Conservation (phyloP, 768 basidiomycete species). For the Lentinula sp. region DNA sequence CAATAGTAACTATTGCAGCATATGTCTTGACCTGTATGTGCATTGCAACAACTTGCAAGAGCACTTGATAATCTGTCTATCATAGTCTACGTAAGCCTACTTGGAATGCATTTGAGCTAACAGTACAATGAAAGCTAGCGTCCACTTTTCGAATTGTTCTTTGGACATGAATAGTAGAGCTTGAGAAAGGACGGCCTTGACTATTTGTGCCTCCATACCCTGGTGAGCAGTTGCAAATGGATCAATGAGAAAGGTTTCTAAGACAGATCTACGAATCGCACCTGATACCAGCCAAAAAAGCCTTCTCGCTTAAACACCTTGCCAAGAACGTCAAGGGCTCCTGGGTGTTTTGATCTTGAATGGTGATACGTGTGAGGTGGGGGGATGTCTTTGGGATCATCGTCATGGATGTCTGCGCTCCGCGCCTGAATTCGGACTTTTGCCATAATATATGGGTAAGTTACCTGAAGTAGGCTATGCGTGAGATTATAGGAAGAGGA, state of each 20-base stretch:
- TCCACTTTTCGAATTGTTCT: conserved; percentile 92
- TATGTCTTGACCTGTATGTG: too few relatives aligned
- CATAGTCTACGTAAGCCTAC: background rate
- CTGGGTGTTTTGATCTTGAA: conserved; percentile 44
- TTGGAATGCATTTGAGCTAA: conserved; percentile 27
- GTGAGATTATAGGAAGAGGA: background rate
- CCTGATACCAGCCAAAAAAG: conserved; percentile 93
- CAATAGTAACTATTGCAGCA: too few relatives aligned
- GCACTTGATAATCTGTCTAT: background rate
- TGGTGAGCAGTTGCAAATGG: conserved; percentile 21
- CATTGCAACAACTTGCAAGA: too few relatives aligned
- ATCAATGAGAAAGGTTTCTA: background rate
- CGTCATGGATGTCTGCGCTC: conserved; percentile 50
- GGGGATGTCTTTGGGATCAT: conserved; percentile 31
- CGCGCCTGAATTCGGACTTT: conserved; percentile 95
- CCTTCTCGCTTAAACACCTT: conserved; percentile 75
- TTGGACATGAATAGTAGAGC: conserved; percentile 96
- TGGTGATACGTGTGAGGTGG: conserved; percentile 31
- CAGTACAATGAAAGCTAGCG: conserved; percentile 63
- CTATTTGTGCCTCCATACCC: conserved; percentile 96
- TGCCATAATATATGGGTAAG: conserved; percentile 94
- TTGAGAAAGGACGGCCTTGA: conserved; percentile 93
- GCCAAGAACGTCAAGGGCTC: conserved; percentile 72
- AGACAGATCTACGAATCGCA: conserved; percentile 19
- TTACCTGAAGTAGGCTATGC: conserved; percentile 49